Evolutionary conservation across 176 grass and related monocot species (phyloP).

Genomic region (Eremochloa ophiuroides): DNA sequence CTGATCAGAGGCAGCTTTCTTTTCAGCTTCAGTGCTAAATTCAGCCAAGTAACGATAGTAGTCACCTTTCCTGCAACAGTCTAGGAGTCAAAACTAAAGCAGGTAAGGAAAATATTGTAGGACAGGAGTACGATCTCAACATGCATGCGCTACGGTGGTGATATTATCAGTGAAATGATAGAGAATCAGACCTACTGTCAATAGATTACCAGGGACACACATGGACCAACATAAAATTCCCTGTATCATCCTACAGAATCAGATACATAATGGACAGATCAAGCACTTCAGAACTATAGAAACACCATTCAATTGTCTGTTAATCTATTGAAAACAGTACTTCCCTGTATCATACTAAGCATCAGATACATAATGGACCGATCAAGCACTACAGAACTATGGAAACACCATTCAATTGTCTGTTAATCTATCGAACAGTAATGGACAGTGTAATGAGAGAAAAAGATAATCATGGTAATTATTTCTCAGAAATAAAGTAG

Average conservation of each 20-base stretch:
- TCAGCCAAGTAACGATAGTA: constrained; percentile 90
- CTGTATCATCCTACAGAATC: background rate
- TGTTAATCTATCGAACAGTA: background rate
- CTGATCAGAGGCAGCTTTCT: constrained; percentile 69
- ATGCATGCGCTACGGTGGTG: background rate
- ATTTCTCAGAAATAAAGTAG: background rate
- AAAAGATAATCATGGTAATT: background rate
- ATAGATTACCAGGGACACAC: background rate
- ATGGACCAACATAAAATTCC: background rate
- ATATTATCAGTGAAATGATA: background rate
- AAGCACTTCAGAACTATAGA: background rate
- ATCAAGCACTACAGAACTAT: no score
- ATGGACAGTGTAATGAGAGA: background rate
- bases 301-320: background rate
- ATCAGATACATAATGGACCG: no score
- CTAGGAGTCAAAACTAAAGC: background rate
- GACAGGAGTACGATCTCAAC: background rate
- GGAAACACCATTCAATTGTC: no score
- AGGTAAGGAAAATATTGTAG: background rate
- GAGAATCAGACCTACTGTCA: background rate
- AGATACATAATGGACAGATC: background rate
- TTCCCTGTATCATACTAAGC: no score
- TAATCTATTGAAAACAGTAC: no score
- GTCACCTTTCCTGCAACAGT: constrained; percentile 75
- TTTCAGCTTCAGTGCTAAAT: constrained; percentile 73